Percentiles rank a stretch among this genome's conserved stretches.
Conservation (phyloP, 305 asterid species). For the Fraxinus greggii region DNA sequence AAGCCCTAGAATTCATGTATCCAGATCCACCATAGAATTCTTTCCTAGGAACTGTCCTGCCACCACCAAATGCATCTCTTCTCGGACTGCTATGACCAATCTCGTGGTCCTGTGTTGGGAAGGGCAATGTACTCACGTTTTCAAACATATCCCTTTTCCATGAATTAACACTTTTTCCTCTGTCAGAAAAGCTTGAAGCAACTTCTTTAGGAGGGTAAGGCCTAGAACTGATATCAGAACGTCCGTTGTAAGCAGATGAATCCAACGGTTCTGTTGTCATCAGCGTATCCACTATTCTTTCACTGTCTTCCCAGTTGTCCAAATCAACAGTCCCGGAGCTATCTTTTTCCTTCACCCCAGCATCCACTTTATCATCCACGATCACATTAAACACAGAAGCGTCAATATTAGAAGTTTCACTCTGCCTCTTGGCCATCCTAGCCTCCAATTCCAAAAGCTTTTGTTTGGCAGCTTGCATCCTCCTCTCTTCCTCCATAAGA, state of each 20-base stretch:
- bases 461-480: constrained; percentile 89
- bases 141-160: constrained; percentile 76
- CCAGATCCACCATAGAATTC: constrained; percentile 68
- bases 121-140: constrained; percentile 44
- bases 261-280: constrained; percentile 50
- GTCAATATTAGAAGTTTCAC: constrained; percentile 45
- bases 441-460: constrained; percentile 90
- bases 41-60: constrained; percentile 55
- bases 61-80: constrained; percentile 57
- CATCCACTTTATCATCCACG: constrained; percentile 50
- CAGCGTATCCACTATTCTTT: constrained; percentile 74
- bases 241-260: constrained; percentile 46
- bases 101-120: constrained; percentile 53
- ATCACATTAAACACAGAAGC: constrained; percentile 29
- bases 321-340: constrained; percentile 41
- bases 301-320: constrained; percentile 87
- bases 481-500: constrained; percentile 84
- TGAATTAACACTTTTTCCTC: constrained; percentile 57
- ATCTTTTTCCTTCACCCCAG: constrained; percentile 46
- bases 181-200: constrained; percentile 51
- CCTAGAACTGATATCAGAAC: constrained; percentile 58
- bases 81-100: constrained; percentile 59
- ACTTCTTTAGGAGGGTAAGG: constrained; percentile 55
- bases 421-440: constrained; percentile 77
- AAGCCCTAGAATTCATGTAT: constrained; percentile 52